Conservation (phyloP, 257 asterid genomes). For the Solanum corneliomulleri region DNA sequence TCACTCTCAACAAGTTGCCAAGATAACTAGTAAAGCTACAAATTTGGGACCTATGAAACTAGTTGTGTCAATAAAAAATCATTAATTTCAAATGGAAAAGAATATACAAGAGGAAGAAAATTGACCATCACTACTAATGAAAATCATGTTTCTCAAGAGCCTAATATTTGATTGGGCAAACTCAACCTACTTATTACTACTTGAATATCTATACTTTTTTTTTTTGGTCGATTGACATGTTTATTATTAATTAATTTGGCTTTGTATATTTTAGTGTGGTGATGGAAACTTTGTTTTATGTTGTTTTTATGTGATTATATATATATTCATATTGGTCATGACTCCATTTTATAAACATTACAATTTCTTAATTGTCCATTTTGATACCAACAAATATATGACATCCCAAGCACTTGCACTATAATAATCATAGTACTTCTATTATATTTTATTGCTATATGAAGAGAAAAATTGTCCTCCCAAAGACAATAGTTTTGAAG, state of each 20-base stretch:
- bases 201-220: background rate
- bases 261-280: background rate
- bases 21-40: conserved; percentile 10
- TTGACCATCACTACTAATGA: background rate
- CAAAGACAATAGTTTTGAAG: background rate
- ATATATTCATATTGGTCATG: background rate
- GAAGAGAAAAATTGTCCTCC: background rate
- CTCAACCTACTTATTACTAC: background rate
- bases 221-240: background rate
- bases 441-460: background rate
- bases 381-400: background rate
- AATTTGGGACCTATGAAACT: conserved; percentile 1
- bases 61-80: background rate
- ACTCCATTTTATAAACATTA: background rate
- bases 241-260: background rate
- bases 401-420: background rate
- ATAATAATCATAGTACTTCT: background rate
- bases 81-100: conserved; percentile 10
- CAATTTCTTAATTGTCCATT: background rate
- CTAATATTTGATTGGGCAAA: background rate
- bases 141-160: conserved; percentile 4
- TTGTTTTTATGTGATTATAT: background rate
- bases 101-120: conserved; percentile 9
- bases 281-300: background rate
- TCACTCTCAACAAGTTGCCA: conserved; percentile 10